Percentiles rank a stretch among this genome's conserved stretches.
Evolutionary conservation across 345 rosid genomes (phyloP).

Genomic region (Bruguiera gymnorhiza): DNA sequence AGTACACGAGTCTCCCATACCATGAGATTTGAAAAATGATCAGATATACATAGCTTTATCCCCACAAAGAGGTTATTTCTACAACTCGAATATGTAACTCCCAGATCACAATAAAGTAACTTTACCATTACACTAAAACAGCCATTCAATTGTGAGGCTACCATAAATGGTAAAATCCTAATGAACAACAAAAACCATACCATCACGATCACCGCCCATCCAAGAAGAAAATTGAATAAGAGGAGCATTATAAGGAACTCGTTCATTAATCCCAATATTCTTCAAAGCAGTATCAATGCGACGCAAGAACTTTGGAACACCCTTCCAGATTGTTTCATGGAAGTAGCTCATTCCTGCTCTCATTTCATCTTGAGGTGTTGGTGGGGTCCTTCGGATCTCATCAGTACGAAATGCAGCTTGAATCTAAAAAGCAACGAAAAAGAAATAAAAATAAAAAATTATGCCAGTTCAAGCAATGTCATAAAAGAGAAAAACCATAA

Average conservation of each 20-base stretch:
- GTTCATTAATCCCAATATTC: conserved; percentile 87
- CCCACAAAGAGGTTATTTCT: too few species aligned
- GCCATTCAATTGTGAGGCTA: too few species aligned
- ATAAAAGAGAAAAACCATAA: too few species aligned
- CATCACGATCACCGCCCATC: conserved; percentile 99
- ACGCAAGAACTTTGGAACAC: conserved; percentile 96
- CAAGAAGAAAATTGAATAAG: conserved; percentile 97
- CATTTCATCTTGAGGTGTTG: conserved; percentile 99
- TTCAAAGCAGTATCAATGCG: conserved; percentile 97
- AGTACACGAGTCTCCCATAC: too few species aligned
- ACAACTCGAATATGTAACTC: too few species aligned
- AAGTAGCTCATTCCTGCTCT: conserved; percentile 99
- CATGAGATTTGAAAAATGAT: too few species aligned
- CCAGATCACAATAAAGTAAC: too few species aligned
- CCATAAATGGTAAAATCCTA: too few species aligned
- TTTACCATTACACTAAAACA: too few species aligned
- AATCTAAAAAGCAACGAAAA: conserved; percentile 43
- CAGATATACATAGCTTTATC: too few species aligned
- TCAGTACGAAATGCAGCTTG: conserved; percentile 99
- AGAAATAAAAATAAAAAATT: too few species aligned
- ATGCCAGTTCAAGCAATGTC: too few species aligned
- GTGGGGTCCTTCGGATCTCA: conserved; percentile 96
- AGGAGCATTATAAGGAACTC: conserved; percentile 96
- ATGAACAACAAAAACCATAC: conserved; percentile 26
- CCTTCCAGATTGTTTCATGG: conserved; percentile 98